Evolutionary conservation across 2,329 filamentous ascomycete genomes (phyloP).

Genomic region (Lachnellula subtilissima): DNA sequence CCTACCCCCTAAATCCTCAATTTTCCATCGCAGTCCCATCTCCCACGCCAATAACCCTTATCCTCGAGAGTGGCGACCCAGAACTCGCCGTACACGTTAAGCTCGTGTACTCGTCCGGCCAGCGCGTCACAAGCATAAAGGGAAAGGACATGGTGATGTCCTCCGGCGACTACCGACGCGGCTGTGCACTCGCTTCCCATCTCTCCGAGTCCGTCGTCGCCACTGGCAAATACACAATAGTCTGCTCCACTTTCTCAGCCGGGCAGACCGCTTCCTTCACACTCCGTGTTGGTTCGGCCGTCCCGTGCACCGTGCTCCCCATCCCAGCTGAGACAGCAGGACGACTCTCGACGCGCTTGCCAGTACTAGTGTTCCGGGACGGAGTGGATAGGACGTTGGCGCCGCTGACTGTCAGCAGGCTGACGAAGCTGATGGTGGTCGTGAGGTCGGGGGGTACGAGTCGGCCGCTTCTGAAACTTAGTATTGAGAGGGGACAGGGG

Average conservation of each 20-base stretch:
- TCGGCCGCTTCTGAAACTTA: conserved; percentile 58
- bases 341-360: conserved; percentile 57
- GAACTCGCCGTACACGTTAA: conserved; percentile 80
- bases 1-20: conserved; percentile 84
- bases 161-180: conserved; percentile 83
- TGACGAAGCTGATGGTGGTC: conserved; percentile 23
- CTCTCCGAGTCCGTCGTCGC: conserved; percentile 43
- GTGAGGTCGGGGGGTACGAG: conserved; percentile 29
- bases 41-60: conserved; percentile 60
- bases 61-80: conserved; percentile 63
- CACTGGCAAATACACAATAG: conserved; percentile 75
- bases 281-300: conserved; percentile 66
- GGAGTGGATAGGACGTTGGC: conserved; percentile 45
- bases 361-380: conserved; percentile 45
- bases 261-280: conserved; percentile 71
- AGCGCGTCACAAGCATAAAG: conserved; percentile 64
- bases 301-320: conserved; percentile 49
- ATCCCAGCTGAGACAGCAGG: conserved; percentile 74
- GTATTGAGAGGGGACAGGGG: conserved; percentile 67
- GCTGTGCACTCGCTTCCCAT: conserved; percentile 66
- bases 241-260: conserved; percentile 85
- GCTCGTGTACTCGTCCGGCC: conserved; percentile 71
- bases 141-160: conserved; percentile 74
- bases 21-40: conserved; percentile 61
- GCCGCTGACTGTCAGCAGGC: conserved; percentile 21